These are phyloP conservation scores for Pholiota molesta DNA, from an alignment of 768 basidiomycete genomes.

Conservation along the genomic window DNA sequence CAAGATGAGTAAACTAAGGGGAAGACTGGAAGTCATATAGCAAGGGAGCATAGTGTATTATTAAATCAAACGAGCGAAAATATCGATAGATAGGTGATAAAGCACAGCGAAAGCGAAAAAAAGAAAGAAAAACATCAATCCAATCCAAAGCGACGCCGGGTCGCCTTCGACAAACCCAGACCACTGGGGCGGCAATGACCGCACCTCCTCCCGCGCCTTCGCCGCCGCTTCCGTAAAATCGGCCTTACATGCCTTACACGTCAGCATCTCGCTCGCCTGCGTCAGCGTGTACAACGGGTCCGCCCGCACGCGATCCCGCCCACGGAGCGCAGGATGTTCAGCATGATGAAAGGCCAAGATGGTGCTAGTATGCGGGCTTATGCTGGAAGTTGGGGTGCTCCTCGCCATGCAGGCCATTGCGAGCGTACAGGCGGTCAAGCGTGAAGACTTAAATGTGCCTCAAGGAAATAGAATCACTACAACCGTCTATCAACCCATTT, in stretches of 20 bases:
- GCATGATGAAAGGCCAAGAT: slow-evolving; percentile 53
- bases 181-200: slow-evolving; percentile 64
- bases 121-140: slow-evolving; percentile 5
- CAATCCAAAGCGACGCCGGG: slow-evolving; percentile 19
- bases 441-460: too few species aligned
- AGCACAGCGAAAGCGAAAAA: too few species aligned
- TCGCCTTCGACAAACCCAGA: slow-evolving; percentile 48
- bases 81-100: background rate
- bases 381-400: background rate
- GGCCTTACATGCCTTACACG: slow-evolving; percentile 35
- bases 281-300: slow-evolving; percentile 71
- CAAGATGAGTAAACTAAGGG: background rate
- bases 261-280: slow-evolving; percentile 74
- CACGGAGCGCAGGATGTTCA: slow-evolving; percentile 70
- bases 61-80: background rate
- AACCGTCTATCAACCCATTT: too few species aligned
- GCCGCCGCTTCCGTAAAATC: slow-evolving; percentile 52
- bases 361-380: background rate
- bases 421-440: background rate
- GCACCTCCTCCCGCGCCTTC: slow-evolving; percentile 61
- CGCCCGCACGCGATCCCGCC: slow-evolving; percentile 73
- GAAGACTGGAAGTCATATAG: background rate
- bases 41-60: background rate
- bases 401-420: background rate
- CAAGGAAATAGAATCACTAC: too few species aligned